Evolutionary conservation across 495 filamentous ascomycete species (phyloP), one percentile per base, ranked within the genome.

Genomic region (Neurospora cerealis): DNA sequence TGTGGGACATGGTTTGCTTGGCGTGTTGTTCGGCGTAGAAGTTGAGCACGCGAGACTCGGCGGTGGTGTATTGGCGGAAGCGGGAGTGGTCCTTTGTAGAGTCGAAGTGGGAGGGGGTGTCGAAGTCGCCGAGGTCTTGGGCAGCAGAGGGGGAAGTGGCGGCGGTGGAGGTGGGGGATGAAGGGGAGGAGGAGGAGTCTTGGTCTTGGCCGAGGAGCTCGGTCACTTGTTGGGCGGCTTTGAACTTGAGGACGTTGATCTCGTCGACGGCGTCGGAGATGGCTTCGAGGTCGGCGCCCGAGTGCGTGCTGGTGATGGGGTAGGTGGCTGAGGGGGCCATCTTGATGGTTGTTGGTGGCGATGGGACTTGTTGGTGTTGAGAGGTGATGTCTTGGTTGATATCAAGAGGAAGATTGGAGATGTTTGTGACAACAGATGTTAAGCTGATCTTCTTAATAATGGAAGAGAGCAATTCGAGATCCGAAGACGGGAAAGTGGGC

Each of bases 11-110:
- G 0, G 92, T 96, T 78, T 96, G 93, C 84, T 93, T 93, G 80
- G 87, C 87, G 82, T 96, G 93, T 77, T 95, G 93, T 80, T 94
- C 92, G 39, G 85, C 85, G 86, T 96, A 96, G 84, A 96, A 96
- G 85, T 85, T 86, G 83, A 92, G 92, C 77, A 96, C 92, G 34
- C 92, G 87, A 82, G 92, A 89, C 81, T 91, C 93, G 74, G 93
- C 92, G 34, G 89, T 87, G 70, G 91, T 88, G 83, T 93, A 96
- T 77, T 93, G 91, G 36, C 91, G 88, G 84, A 97, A 97, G 74
- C 90, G 83, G 13, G 90, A 87, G 82, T 95, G 95, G 86, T 96
- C 92, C 77, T 95, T 97, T 39, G 87, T 82, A 72, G 88, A 80
- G 81, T 95, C 91, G 81, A 95, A 94, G 44, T 87, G 81, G 38